Evolutionary conservation across 2,329 filamentous ascomycete genomes (phyloP).

Genomic region (Xylariaceae sp.): DNA sequence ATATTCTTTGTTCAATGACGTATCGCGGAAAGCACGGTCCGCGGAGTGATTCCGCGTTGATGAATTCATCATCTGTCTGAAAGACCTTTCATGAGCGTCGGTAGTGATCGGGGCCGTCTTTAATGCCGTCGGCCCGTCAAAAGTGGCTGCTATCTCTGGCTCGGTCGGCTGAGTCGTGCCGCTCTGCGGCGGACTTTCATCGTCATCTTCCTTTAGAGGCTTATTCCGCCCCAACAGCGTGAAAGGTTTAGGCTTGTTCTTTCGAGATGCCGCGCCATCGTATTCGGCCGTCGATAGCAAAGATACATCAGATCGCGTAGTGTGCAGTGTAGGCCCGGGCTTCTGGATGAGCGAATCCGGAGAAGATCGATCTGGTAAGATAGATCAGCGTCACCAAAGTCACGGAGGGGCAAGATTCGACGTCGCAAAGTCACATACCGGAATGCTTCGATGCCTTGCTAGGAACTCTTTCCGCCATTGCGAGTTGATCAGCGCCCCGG

Average conservation of each 20-base stretch:
- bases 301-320: conserved; percentile 46
- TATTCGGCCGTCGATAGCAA: conserved; percentile 44
- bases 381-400: conserved; percentile 19
- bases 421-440: conserved; percentile 23
- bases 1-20: conserved; percentile 36
- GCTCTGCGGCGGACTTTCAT: conserved; percentile 33
- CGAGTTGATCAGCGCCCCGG: conserved; percentile 25
- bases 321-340: conserved; percentile 37
- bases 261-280: conserved; percentile 39
- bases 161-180: conserved; percentile 30
- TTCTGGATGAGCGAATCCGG: conserved; percentile 35
- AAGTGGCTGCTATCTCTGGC: conserved; percentile 33
- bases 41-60: conserved; percentile 65
- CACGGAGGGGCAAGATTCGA: conserved; percentile 30
- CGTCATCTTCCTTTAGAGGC: conserved; percentile 44
- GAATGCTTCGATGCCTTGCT: conserved; percentile 29
- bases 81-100: conserved; percentile 54
- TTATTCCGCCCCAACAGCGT: conserved; percentile 45
- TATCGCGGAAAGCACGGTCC: conserved; percentile 54
- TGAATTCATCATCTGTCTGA: conserved; percentile 62
- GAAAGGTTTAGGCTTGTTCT: conserved; percentile 51
- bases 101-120: conserved; percentile 58
- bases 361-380: conserved; percentile 25
- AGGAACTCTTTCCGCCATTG: conserved; percentile 26
- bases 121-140: conserved; percentile 38